These are phyloP conservation scores for Lachnellula cervina DNA, from an alignment of 2,329 filamentous ascomycete genomes.

Conservation along the genomic window DNA sequence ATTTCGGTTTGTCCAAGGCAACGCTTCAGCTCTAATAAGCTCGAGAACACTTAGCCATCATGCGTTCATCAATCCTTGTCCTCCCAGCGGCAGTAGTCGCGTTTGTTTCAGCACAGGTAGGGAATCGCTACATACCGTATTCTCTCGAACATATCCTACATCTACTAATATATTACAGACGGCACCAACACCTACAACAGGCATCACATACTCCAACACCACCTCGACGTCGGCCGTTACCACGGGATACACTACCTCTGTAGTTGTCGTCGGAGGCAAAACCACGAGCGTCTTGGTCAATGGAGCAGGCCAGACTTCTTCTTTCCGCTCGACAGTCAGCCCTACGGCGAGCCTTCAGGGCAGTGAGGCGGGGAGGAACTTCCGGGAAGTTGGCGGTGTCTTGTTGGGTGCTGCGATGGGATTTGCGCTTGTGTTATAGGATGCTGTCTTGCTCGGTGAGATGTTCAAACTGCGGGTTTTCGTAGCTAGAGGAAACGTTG, in stretches of 20 bases:
- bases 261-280: background rate
- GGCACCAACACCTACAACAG: background rate
- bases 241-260: too few species aligned
- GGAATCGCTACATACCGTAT: background rate
- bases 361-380: background rate
- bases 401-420: background rate
- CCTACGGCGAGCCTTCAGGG: background rate
- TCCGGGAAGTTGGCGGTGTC: background rate
- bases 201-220: background rate
- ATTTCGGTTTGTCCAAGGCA: background rate
- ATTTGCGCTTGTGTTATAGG: background rate
- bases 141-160: background rate
- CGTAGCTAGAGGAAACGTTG: too few species aligned
- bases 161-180: background rate
- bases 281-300: background rate
- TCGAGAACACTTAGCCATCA: background rate
- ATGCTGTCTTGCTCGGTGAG: background rate
- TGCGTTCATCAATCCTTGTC: conserved; percentile 4
- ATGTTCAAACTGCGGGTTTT: too few species aligned
- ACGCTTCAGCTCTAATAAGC: background rate
- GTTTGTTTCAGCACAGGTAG: background rate
- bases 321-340: background rate
- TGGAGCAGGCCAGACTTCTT: background rate
- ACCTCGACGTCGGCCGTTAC: background rate
- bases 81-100: conserved; percentile 1